Conservation (phyloP, 768 basidiomycete species). For the Termitomyces sp. region DNA sequence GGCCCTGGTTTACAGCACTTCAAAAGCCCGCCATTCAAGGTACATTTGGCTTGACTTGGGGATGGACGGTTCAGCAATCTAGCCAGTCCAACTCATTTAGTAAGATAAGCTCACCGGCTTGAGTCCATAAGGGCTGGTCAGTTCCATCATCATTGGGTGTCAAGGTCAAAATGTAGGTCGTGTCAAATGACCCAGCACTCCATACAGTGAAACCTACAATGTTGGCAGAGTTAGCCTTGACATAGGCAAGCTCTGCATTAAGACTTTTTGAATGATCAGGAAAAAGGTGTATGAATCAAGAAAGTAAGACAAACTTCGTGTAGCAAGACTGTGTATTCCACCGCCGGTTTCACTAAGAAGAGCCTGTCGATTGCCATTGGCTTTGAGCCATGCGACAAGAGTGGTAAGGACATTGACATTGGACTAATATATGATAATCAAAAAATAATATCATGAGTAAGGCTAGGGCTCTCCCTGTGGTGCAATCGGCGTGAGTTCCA, state of each 20-base stretch:
- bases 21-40: slow-evolving; percentile 10
- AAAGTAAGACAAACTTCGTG: slow-evolving; percentile 22
- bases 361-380: slow-evolving; percentile 32
- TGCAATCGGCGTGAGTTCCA: slow-evolving; percentile 33
- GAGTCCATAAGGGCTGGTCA: slow-evolving; percentile 43
- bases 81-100: not conserved
- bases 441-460: not conserved
- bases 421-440: slow-evolving; percentile 16
- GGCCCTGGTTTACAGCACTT: not conserved
- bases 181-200: slow-evolving; percentile 51
- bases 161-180: slow-evolving; percentile 44
- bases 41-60: slow-evolving; percentile 23
- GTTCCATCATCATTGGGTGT: slow-evolving; percentile 45
- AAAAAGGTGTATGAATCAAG: not conserved
- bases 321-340: slow-evolving; percentile 48
- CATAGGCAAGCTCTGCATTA: slow-evolving; percentile 39
- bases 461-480: slow-evolving; percentile 18
- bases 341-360: slow-evolving; percentile 51
- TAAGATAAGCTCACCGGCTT: slow-evolving; percentile 31
- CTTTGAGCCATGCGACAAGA: slow-evolving; percentile 38
- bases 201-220: slow-evolving; percentile 52
- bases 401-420: slow-evolving; percentile 42
- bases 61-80: not conserved
- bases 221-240: slow-evolving; percentile 39
- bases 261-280: slow-evolving; percentile 25